Evolutionary conservation across 2,329 filamentous ascomycete genomes (phyloP), one percentile per base, ranked within the genome.

Genomic region (Sclerotinia subarctica): DNA sequence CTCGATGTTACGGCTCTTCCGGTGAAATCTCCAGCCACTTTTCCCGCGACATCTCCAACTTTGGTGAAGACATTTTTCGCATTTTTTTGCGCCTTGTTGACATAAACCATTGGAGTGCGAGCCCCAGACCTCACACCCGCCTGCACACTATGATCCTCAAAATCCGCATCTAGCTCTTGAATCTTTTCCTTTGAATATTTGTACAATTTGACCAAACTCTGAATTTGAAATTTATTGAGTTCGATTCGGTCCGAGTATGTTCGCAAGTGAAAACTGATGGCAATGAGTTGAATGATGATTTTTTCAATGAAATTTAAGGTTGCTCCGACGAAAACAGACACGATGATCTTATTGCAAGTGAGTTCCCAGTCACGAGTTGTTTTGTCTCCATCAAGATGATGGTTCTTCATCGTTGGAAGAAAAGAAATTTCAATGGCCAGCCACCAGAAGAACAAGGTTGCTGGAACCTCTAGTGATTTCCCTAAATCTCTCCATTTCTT

Each of bases 401-500:
- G 84, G 66, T 80, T 81, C 70, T 86, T 89, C 84, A 96, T 90
- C 1, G 92, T 94, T 2, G 93, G 93, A 47, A 92, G 82, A 78
- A 96, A 97, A 0, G 93, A 96, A 52, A 96, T 84, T 72, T 97
- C 87, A 21, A 96, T 87, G 21, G 91, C 91, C 17, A 98, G 83
- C 85, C 92, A 90, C 94, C 94, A 98, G 72, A 97, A 89, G 79
- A 97, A 97, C 5, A 97, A 79, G 0, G 93, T 93, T 0, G 89
- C 89, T 17, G 93, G 92, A 0, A 98, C 80, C 78, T 98, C 94
- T 57, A 98, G 84, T 73, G 93, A 88, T 69, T 89, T 89, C 26
- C 92, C 93, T 77, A 97, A 88, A 74, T 96, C 94, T 75, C 88
- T 89, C 94, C 94, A 97, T 77, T 97, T 97, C 81, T 95, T 96